phyloP scores from a whole-genome alignment of 2,329 filamentous ascomycete genomes.

The Neoarthrinium moseri region DNA sequence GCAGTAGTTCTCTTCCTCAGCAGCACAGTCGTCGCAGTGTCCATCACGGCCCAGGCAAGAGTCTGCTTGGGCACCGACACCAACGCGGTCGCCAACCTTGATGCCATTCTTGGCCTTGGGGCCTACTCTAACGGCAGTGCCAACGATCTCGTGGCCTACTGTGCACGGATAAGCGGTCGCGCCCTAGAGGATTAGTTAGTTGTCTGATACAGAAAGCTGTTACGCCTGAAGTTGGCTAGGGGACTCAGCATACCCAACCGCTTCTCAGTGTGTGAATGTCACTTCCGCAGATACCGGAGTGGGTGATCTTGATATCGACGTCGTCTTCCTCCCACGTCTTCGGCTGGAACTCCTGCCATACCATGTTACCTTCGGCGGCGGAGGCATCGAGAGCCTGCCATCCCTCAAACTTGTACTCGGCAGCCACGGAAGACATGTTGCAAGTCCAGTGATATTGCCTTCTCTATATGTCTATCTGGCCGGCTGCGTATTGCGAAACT shows the following conservation, averaged over 20 bases:
- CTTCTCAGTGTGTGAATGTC: slow-evolving; percentile 3
- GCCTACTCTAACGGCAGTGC: slow-evolving; percentile 40
- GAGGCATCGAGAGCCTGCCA: slow-evolving; percentile 13
- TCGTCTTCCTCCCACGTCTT: slow-evolving; percentile 36
- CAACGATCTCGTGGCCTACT: slow-evolving; percentile 50
- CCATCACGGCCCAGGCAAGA: slow-evolving; percentile 35
- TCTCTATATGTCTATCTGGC: too few relatives aligned
- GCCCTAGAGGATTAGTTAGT: too few relatives aligned
- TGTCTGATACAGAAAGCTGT: background rate
- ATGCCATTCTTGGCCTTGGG: slow-evolving; percentile 30
- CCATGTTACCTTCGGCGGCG: slow-evolving; percentile 15
- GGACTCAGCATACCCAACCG: background rate
- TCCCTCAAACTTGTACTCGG: slow-evolving; percentile 16
- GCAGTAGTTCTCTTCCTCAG: slow-evolving; percentile 22
- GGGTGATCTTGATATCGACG: slow-evolving; percentile 5
- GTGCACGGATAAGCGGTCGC: slow-evolving; percentile 15
- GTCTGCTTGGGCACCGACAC: slow-evolving; percentile 45
- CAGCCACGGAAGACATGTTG: background rate
- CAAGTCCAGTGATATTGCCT: too few relatives aligned
- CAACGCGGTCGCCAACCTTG: slow-evolving; percentile 51
- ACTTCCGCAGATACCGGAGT: slow-evolving; percentile 1
- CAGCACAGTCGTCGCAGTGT: slow-evolving; percentile 19
- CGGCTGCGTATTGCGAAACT: too few relatives aligned
- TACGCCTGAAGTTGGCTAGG: background rate
- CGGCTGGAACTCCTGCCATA: slow-evolving; percentile 35